A percentile compares a stretch with the other conserved stretches of the same genome.
phyloP scores from a whole-genome alignment of 352 stramenopile species.

The Phytopythium aichiense region DNA sequence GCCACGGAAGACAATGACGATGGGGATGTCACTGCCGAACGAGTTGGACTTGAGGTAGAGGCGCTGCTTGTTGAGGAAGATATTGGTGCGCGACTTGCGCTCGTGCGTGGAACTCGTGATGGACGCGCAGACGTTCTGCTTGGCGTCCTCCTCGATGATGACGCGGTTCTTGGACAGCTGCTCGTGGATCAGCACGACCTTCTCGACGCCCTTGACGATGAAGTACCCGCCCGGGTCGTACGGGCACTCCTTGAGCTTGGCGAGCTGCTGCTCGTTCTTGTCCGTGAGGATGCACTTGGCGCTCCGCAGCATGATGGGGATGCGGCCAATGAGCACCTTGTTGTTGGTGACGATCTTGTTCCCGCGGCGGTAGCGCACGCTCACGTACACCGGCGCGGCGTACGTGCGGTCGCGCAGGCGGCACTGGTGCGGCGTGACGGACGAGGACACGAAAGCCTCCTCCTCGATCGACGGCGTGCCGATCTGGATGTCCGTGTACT shows the following conservation, averaged over 20 bases:
- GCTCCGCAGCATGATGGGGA: slow-evolving; percentile 98
- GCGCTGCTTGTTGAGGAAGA: slow-evolving; percentile 95
- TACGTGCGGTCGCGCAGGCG: slow-evolving; percentile 98
- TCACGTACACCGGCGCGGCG: slow-evolving; percentile 98
- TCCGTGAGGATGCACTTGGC: slow-evolving; percentile 95
- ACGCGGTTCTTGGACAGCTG: slow-evolving; percentile 99
- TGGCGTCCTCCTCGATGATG: slow-evolving; percentile 97
- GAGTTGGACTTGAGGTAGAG: slow-evolving; percentile 99
- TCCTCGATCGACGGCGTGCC: slow-evolving; percentile 96
- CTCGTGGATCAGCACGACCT: slow-evolving; percentile 99
- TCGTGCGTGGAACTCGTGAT: slow-evolving; percentile 99
- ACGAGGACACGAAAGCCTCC: slow-evolving; percentile 92
- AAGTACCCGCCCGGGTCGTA: slow-evolving; percentile 99
- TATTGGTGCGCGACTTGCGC: slow-evolving; percentile 96
- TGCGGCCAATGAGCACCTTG: slow-evolving; percentile 93
- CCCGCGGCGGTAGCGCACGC: slow-evolving; percentile 96
- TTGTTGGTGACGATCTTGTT: slow-evolving; percentile 99
- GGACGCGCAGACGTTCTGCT: slow-evolving; percentile 88
- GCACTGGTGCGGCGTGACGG: slow-evolving; percentile 97
- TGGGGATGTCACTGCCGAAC: slow-evolving; percentile 95
- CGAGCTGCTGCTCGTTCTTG: slow-evolving; percentile 93
- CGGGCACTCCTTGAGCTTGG: slow-evolving; percentile 97
- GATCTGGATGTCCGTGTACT: slow-evolving; percentile 98
- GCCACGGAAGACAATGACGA: slow-evolving; percentile 96
- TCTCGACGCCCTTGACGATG: slow-evolving; percentile 97